A percentile compares a stretch with the other conserved stretches of the same genome.
These are phyloP conservation scores for Metschnikowia borealis DNA, from an alignment of 805 yeast species.

Conservation along the genomic window DNA sequence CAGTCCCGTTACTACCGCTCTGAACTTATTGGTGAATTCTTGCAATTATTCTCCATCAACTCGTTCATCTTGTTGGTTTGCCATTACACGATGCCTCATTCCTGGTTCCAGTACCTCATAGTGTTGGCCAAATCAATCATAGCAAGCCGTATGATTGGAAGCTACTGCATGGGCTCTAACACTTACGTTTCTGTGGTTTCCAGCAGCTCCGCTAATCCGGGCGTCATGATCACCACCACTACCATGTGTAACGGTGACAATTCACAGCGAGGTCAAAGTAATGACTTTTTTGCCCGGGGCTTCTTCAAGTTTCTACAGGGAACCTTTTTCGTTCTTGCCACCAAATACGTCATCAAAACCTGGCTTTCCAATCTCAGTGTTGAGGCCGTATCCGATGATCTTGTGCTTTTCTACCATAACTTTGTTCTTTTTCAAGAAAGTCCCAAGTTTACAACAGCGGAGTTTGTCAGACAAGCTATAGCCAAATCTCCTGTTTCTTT, in stretches of 20 bases:
- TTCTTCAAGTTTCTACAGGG: constrained; percentile 21
- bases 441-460: not conserved
- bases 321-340: constrained; percentile 16
- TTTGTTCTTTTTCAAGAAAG: not conserved
- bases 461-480: not conserved
- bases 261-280: constrained; percentile 5
- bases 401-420: constrained; percentile 3
- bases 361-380: constrained; percentile 6
- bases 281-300: constrained; percentile 10
- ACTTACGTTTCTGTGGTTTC: constrained; percentile 21
- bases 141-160: constrained; percentile 29
- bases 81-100: constrained; percentile 17
- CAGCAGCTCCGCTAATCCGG: constrained; percentile 6
- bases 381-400: not conserved
- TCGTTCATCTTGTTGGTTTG: constrained; percentile 22
- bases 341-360: constrained; percentile 17
- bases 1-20: constrained; percentile 14
- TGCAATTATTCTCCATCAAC: constrained; percentile 23
- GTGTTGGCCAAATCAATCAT: constrained; percentile 30
- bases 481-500: constrained; percentile 5
- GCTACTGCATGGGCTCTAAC: constrained; percentile 23
- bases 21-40: constrained; percentile 17
- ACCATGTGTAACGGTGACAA: constrained; percentile 11
- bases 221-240: constrained; percentile 14
- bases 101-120: constrained; percentile 23